Evolutionary conservation across 2,329 filamentous ascomycete genomes (phyloP).

Genomic region (Sporothrix variecibatus): DNA sequence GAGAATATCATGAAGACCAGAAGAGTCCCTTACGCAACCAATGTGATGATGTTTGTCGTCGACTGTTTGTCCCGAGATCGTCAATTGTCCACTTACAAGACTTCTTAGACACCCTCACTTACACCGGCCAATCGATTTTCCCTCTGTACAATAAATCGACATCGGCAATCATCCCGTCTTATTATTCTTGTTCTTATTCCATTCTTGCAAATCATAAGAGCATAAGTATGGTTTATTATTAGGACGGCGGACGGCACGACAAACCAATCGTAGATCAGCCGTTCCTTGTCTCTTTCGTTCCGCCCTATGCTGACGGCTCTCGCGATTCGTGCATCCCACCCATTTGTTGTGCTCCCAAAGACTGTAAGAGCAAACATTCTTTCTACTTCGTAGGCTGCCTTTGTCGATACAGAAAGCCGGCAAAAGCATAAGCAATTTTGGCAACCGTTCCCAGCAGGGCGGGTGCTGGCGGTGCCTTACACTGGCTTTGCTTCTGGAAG

Average conservation of each 20-base stretch:
- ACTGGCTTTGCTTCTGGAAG: neutral
- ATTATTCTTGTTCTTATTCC: neutral
- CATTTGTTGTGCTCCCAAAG: neutral
- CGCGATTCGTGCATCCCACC: neutral
- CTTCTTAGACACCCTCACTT: neutral
- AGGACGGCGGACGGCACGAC: neutral
- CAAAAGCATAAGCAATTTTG: neutral
- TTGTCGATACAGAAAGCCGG: neutral
- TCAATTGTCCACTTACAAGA: neutral
- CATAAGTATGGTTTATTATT: neutral
- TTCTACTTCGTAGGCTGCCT: neutral
- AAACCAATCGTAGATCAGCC: neutral
- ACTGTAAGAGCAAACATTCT: too few relatives aligned
- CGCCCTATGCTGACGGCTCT: neutral
- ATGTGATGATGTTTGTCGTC: neutral
- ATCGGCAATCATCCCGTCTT: neutral
- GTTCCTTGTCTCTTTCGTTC: neutral
- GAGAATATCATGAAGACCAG: neutral
- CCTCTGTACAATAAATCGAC: neutral
- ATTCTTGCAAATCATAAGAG: neutral
- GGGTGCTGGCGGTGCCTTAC: neutral
- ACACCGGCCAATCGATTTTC: neutral
- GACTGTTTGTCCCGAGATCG: too few relatives aligned
- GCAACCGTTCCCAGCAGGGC: neutral
- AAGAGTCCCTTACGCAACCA: neutral